Percentiles rank a stretch among this genome's conserved stretches.
Evolutionary conservation across 169 alveolate genomes (phyloP).

Genomic region (Plasmodium cynomolgi): DNA sequence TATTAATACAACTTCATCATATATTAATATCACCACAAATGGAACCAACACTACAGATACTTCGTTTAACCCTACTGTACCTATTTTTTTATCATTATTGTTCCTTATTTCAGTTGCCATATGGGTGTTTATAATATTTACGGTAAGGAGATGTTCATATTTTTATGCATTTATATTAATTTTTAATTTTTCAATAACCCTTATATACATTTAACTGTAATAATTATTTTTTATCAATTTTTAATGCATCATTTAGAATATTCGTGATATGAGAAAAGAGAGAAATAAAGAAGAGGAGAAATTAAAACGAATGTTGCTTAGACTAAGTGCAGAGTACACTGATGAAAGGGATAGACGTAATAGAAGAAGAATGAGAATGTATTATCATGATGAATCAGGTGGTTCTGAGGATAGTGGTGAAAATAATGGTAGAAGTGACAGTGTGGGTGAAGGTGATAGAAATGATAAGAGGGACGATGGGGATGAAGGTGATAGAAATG

Average conservation of each 20-base stretch:
- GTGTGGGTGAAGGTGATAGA: neutral
- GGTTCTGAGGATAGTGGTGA: neutral
- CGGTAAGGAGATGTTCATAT: neutral
- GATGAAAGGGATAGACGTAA: too few relatives aligned
- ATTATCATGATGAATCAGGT: neutral
- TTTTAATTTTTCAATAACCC: neutral
- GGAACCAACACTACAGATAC: neutral
- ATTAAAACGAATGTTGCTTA: neutral
- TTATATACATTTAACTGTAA: neutral
- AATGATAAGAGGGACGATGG: neutral
- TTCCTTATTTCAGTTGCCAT: neutral
- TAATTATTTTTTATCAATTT: neutral
- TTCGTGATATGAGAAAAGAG: neutral
- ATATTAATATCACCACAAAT: neutral
- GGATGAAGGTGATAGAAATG: neutral
- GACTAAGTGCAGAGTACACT: neutral
- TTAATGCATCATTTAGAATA: slow-evolving; percentile 9
- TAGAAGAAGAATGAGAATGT: neutral
- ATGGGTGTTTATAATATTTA: neutral
- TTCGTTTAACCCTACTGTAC: neutral
- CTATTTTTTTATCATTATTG: neutral
- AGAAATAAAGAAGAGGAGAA: neutral
- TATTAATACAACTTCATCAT: neutral
- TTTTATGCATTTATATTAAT: neutral
- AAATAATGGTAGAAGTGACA: neutral